These are phyloP conservation scores for Fabrea salina DNA, from an alignment of 169 alveolate genomes.

Conservation along the genomic window DNA sequence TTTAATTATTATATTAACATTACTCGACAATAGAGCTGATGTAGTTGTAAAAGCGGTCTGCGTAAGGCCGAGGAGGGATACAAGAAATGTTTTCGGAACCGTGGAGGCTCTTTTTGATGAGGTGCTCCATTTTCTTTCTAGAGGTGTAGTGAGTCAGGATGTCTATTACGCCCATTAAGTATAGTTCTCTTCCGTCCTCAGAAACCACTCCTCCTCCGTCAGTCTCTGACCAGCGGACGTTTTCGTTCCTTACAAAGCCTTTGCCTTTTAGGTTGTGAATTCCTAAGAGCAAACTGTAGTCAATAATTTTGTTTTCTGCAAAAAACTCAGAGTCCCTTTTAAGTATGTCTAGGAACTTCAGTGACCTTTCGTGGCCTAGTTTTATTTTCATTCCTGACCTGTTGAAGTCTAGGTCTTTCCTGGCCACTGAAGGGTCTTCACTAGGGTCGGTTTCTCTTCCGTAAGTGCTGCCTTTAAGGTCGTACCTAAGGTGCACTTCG, in stretches of 20 bases:
- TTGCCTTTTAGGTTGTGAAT: conserved; percentile 46
- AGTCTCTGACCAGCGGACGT: not conserved
- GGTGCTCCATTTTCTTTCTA: conserved; percentile 17
- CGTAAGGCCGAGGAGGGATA: conserved; percentile 21
- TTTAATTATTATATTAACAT: no score
- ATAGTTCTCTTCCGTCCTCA: not conserved
- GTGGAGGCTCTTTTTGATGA: not conserved
- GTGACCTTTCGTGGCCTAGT: not conserved
- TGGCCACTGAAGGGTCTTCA: conserved; percentile 19
- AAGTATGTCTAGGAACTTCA: not conserved
- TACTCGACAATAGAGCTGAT: not conserved
- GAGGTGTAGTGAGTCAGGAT: conserved; percentile 17
- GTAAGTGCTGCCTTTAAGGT: conserved; percentile 80
- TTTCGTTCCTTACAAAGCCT: not conserved
- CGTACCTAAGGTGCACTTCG: conserved; percentile 77
- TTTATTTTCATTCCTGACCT: not conserved
- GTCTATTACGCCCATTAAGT: conserved; percentile 30
- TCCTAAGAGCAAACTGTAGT: conserved; percentile 81
- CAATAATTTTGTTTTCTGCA: conserved; percentile 67
- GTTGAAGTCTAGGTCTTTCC: conserved; percentile 23
- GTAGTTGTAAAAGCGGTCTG: not conserved
- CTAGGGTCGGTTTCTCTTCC: conserved; percentile 62
- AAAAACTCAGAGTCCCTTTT: conserved; percentile 59
- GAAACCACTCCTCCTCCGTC: not conserved
- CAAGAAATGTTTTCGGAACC: not conserved